Evolutionary conservation across 108 stramenopile genomes (phyloP).

Genomic region (Mayamaea pseudoterrestris): DNA sequence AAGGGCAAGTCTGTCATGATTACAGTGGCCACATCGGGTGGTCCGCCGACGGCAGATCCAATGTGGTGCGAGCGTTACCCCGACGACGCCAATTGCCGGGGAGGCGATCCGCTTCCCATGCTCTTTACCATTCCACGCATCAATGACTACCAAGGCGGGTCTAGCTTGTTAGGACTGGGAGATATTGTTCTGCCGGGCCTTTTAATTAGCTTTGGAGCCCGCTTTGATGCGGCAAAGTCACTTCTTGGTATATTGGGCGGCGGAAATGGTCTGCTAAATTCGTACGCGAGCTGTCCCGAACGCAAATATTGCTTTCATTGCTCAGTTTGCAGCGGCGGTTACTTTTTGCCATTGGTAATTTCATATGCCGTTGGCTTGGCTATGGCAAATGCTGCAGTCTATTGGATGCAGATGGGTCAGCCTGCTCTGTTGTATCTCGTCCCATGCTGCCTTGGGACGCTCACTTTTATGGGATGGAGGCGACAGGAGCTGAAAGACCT

Average conservation of each 20-base stretch:
- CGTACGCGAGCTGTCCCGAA: constrained; percentile 12
- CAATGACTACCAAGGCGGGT: constrained; percentile 70
- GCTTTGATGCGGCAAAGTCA: constrained; percentile 59
- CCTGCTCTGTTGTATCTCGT: constrained; percentile 89
- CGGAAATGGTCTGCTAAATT: constrained; percentile 12
- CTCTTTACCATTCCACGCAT: constrained; percentile 56
- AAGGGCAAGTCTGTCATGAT: constrained; percentile 76
- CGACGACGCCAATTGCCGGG: constrained; percentile 49
- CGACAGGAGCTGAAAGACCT: constrained; percentile 54
- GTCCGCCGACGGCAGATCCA: constrained; percentile 48
- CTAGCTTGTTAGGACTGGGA: constrained; percentile 80
- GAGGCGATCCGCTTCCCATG: constrained; percentile 84
- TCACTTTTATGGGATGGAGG: constrained; percentile 38
- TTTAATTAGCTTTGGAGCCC: constrained; percentile 60
- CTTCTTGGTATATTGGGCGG: constrained; percentile 20
- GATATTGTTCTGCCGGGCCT: constrained; percentile 87
- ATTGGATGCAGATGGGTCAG: constrained; percentile 77
- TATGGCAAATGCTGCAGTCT: constrained; percentile 84
- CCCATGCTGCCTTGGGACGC: constrained; percentile 78
- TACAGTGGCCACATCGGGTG: constrained; percentile 61
- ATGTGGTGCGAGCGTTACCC: constrained; percentile 86
- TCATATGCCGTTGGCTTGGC: constrained; percentile 80
- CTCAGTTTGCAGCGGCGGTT: constrained; percentile 25
- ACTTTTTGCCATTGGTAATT: constrained; percentile 65
- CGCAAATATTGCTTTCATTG: constrained; percentile 5